Percentiles rank a stretch among this genome's conserved stretches.
Conservation (phyloP, 441 rosid genomes). For the Gossypium trilobum region DNA sequence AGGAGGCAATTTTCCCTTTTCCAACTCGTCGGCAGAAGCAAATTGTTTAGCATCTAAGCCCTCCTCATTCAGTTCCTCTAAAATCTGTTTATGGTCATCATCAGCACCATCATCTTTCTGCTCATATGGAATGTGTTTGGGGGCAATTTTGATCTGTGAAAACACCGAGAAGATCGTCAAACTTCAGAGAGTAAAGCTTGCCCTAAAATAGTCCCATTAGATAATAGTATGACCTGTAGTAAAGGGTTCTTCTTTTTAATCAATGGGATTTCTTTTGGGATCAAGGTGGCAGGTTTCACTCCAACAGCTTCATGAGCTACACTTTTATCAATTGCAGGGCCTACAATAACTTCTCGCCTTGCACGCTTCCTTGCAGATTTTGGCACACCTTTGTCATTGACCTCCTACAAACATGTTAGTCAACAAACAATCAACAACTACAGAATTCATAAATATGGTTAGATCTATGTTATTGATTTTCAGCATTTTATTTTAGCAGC, state of each 20-base stretch:
- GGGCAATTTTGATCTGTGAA: constrained; percentile 61
- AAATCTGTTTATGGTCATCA: constrained; percentile 22
- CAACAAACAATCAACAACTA: constrained; percentile 11
- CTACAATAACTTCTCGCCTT: constrained; percentile 56
- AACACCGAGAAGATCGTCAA: constrained; percentile 16
- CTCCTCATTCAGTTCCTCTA: constrained; percentile 35
- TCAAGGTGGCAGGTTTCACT: constrained; percentile 65
- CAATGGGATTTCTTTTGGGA: constrained; percentile 77
- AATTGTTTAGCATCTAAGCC: constrained; percentile 34
- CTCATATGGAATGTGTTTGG: constrained; percentile 46
- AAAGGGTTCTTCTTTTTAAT: constrained; percentile 76
- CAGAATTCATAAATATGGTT: background rate
- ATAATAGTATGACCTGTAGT: constrained; percentile 47
- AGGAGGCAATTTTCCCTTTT: constrained; percentile 65
- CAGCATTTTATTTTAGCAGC: constrained; percentile 14
- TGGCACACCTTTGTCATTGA: constrained; percentile 22
- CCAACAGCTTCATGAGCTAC: constrained; percentile 77
- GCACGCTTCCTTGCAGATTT: constrained; percentile 54
- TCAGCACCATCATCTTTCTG: constrained; percentile 45
- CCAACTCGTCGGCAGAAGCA: constrained; percentile 60
- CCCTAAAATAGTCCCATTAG: background rate
- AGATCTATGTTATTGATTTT: background rate
- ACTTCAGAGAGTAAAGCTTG: background rate
- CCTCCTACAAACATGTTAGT: constrained; percentile 37
- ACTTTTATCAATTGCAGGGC: constrained; percentile 72